Base-by-base conservation (phyloP, 805 yeast species). In the Wickerhamomyces subpelliculosus region DNA sequence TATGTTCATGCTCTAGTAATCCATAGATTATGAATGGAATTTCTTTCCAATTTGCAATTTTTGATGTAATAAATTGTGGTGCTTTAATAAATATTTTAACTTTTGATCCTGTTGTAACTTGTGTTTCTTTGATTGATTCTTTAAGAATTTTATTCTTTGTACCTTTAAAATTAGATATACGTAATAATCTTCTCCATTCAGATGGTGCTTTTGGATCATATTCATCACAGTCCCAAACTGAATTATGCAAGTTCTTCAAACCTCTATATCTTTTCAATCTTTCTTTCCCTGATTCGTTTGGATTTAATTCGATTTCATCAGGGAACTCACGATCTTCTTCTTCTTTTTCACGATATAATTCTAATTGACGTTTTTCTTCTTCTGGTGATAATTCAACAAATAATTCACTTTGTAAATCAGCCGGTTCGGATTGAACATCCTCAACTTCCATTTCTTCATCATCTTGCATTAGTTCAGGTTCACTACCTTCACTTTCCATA, bases 291-390 rank as follows among this genome's bases (percentile, higher is more conserved):
- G 83, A 72, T 46, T 75, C 89, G 6, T 61, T 56, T 23, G 97
- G 97, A 33, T 70, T 73, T 31, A 93, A 64, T 58, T 93, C 97
- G 39, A 90, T 64, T 63, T 93, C 98, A 62, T 93, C 99, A 0
- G 97, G 97, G 68, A 88, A 93, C 51, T 89, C 96, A 26, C 77
- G 71, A 57, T 87, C 97, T 39, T 89, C 97, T 42, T 74, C 73
- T 47, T 79, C 96, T 44, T 75, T 60, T 28, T 68, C 69, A 49
- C 93, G 75, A 64, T 70, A 88, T 51, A 71, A 73, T 40, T 72
- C 65, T 44, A 87, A 67, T 61, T 89, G 96, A 50, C 78, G 73
- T 42, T 77, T 78, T 58, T 86, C 96, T 50, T 87, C 96, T 50
- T 85, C 96, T 25, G 81, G 78, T 1, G 82, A 66, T 36, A 87